Evolutionary conservation across 1,284 basidiomycete genomes (phyloP).

Genomic region (Exobasidium rhododendri): DNA sequence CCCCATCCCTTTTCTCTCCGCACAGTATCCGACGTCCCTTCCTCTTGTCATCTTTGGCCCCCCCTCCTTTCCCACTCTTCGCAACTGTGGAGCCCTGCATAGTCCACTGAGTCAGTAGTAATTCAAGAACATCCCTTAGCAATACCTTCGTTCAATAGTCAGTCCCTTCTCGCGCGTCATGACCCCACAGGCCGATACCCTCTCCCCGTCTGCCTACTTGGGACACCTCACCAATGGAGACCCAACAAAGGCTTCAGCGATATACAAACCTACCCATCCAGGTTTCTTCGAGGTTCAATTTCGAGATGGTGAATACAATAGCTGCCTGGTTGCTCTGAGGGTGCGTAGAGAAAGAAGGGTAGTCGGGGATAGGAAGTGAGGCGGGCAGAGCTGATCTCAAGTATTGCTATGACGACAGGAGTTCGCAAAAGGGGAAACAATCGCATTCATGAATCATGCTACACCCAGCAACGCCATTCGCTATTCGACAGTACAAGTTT

Average conservation of each 20-base stretch:
- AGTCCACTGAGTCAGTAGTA: too few relatives aligned
- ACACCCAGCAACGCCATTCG: slow-evolving; percentile 20
- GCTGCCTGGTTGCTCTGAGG: slow-evolving; percentile 31
- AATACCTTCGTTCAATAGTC: not conserved
- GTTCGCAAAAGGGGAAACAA: slow-evolving; percentile 27
- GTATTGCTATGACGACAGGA: slow-evolving; percentile 9
- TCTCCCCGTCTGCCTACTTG: slow-evolving; percentile 21
- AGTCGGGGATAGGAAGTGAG: not conserved
- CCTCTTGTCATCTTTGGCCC: too few relatives aligned
- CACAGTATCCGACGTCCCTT: too few relatives aligned
- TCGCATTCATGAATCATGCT: slow-evolving; percentile 35
- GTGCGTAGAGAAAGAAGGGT: slow-evolving; percentile 11
- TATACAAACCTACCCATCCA: slow-evolving; percentile 41
- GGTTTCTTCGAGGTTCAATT: slow-evolving; percentile 41
- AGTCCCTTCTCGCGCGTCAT: not conserved
- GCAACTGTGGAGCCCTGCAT: too few relatives aligned
- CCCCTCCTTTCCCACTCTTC: too few relatives aligned
- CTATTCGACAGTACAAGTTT: slow-evolving; percentile 49
- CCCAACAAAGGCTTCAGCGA: slow-evolving; percentile 20
- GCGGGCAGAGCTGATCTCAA: not conserved
- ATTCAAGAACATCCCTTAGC: too few relatives aligned
- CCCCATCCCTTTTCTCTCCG: too few relatives aligned
- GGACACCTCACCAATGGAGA: slow-evolving; percentile 44
- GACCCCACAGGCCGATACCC: not conserved
- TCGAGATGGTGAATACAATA: slow-evolving; percentile 46